Percentiles rank a stretch among this genome's conserved stretches.
Conservation (phyloP, 148 eudicot species). For the Vaccinium corymbosum region DNA sequence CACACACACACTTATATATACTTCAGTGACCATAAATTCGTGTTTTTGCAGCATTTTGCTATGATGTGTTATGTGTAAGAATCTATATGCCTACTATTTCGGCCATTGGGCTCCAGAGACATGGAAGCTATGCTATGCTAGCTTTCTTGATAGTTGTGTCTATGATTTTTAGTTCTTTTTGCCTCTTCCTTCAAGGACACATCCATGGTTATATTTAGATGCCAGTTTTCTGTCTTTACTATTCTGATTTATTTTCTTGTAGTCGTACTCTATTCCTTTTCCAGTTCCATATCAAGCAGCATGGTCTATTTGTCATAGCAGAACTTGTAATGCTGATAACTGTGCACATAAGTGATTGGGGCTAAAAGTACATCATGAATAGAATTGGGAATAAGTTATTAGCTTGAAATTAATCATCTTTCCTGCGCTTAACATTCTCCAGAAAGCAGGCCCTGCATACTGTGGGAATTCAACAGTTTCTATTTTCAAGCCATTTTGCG, state of each 20-base stretch:
- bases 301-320: not conserved
- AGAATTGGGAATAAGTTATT: not conserved
- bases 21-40: not conserved
- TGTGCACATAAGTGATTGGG: not conserved
- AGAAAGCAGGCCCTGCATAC: not conserved
- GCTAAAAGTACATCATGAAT: not conserved
- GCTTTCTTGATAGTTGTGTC: not conserved
- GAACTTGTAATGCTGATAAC: slow-evolving; percentile 4
- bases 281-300: not conserved
- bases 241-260: not conserved
- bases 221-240: not conserved
- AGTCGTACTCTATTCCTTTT: not conserved
- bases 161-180: not conserved
- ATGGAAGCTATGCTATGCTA: not conserved
- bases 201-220: not conserved
- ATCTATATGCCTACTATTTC: no score
- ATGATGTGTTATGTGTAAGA: not conserved
- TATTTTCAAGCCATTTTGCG: not conserved
- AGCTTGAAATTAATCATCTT: not conserved
- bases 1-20: not conserved
- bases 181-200: not conserved
- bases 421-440: not conserved
- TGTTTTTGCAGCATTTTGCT: not conserved
- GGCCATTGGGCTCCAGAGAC: no score
- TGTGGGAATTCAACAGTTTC: not conserved